Evolutionary conservation across 2,329 filamentous ascomycete species (phyloP), one percentile per base, ranked within the genome.

Genomic region (Pezicula neosporulosa): DNA sequence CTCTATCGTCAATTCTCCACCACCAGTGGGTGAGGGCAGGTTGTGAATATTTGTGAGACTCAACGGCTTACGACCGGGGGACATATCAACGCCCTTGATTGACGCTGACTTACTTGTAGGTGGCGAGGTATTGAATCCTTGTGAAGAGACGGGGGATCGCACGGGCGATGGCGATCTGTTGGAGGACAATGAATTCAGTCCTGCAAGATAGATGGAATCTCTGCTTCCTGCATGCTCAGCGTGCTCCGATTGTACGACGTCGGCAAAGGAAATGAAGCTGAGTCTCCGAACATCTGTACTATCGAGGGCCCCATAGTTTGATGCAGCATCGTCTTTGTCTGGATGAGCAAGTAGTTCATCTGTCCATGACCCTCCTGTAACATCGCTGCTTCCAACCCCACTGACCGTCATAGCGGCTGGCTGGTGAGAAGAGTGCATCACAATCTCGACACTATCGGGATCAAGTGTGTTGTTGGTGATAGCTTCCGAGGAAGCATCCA

Each of bases 251-350:
- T 96, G 90, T 38, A 97, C 90, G 9, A 97, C 90, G 63, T 97
- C 93, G 55, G 93, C 92, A 70, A 97, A 97, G 7, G 91, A 96
- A 66, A 97, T 96, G 72, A 97, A 97, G 68, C 89, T 94, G 56
- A 97, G 73, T 19, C 93, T 84, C 43, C 90, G 85, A 16, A 95
- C 82, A 63, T 96, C 92, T 44, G 82, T 78, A 37, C 79, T 81
- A 63, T 96, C 91, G 55, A 93, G 74, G 43, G 86, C 83, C 30
- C 86, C 89, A 67, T 93, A 93, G 65, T 84, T 90, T 52, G 86
- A 89, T 2, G 82, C 83, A 24, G 77, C 77, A 58, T 93, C 88
- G 65, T 65, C 75, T n/a, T 70, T 71, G 48, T 81, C 75, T 44
- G 70, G 71, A 51, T 76, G 74, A 6, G 77, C 72, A 62, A 83